Evolutionary conservation across 1,284 basidiomycete species (phyloP).

Genomic region (Ustilago bromivora): DNA sequence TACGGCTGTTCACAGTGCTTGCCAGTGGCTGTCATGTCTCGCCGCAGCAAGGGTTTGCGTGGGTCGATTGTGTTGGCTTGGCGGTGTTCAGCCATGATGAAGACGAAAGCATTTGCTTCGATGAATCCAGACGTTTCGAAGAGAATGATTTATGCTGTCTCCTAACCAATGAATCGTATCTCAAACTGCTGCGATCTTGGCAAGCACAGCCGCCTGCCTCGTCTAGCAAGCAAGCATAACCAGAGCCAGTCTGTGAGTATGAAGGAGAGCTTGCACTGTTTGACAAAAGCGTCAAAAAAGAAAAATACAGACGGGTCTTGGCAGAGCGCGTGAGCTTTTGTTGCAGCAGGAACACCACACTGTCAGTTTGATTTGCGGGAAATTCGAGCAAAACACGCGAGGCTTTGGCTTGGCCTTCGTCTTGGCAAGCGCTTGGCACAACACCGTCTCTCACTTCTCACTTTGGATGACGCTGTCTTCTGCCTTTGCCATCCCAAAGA

Average conservation of each 20-base stretch:
- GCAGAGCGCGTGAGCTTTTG: slow-evolving; percentile 3
- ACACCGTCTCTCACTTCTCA: neutral
- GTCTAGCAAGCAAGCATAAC: neutral
- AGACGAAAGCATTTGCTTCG: too few species aligned
- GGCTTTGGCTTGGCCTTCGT: slow-evolving; percentile 20
- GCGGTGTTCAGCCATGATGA: neutral
- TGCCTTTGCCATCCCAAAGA: neutral
- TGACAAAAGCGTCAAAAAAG: slow-evolving; percentile 2
- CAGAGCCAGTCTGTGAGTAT: neutral
- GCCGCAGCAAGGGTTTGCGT: neutral
- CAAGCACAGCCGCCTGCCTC: slow-evolving; percentile 8
- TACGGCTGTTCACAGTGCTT: neutral
- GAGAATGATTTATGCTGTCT: neutral
- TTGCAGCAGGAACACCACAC: slow-evolving; percentile 3
- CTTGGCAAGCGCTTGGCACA: slow-evolving; percentile 44
- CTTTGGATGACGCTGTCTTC: neutral
- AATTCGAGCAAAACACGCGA: slow-evolving; percentile 5
- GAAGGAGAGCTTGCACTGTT: slow-evolving; percentile 1
- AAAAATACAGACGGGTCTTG: neutral
- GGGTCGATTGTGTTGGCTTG: slow-evolving; percentile 9
- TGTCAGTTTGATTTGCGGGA: neutral
- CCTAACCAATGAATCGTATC: neutral
- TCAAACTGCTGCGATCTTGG: neutral
- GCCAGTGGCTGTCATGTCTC: slow-evolving; percentile 9
- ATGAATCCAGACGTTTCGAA: neutral